Conservation (phyloP, 1,284 basidiomycete species). For the Xanthoconium separans region DNA sequence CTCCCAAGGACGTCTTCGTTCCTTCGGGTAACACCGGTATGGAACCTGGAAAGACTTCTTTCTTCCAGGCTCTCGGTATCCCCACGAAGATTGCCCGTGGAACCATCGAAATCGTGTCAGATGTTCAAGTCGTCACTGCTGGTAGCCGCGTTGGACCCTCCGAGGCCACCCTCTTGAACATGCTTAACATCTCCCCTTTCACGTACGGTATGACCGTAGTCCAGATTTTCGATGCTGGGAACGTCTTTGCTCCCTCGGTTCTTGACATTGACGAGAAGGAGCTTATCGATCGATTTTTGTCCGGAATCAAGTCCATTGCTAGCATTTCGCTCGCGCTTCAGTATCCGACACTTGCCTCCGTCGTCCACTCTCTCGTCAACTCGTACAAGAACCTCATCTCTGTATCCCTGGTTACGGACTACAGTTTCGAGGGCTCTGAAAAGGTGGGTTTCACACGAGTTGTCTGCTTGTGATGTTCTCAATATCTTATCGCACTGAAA, state of each 20-base stretch:
- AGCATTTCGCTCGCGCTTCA: constrained; percentile 93
- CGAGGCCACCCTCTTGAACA: constrained; percentile 98
- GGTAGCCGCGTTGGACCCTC: constrained; percentile 95
- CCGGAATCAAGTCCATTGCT: constrained; percentile 94
- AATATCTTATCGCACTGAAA: constrained; percentile 70
- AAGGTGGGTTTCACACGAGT: constrained; percentile 61
- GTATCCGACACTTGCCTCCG: constrained; percentile 95
- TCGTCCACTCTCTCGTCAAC: constrained; percentile 95
- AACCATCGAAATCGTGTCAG: constrained; percentile 99
- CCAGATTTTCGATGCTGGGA: constrained; percentile 91
- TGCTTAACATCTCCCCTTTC: constrained; percentile 99
- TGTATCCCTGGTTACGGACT: constrained; percentile 90
- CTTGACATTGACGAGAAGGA: constrained; percentile 93
- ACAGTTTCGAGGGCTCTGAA: constrained; percentile 91
- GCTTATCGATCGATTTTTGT: constrained; percentile 88
- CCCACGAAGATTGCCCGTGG: constrained; percentile 99
- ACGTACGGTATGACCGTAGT: constrained; percentile 98
- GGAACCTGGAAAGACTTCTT: constrained; percentile 99
- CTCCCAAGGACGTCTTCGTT: constrained; percentile 90
- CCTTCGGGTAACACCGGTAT: constrained; percentile 99
- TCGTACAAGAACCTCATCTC: constrained; percentile 98
- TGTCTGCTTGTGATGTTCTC: constrained; percentile 38
- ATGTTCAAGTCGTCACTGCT: constrained; percentile 92
- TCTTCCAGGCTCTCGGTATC: constrained; percentile 99
- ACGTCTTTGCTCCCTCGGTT: constrained; percentile 87